Conservation (phyloP, 2,329 filamentous ascomycete species). For the Botryotinia globosa region DNA sequence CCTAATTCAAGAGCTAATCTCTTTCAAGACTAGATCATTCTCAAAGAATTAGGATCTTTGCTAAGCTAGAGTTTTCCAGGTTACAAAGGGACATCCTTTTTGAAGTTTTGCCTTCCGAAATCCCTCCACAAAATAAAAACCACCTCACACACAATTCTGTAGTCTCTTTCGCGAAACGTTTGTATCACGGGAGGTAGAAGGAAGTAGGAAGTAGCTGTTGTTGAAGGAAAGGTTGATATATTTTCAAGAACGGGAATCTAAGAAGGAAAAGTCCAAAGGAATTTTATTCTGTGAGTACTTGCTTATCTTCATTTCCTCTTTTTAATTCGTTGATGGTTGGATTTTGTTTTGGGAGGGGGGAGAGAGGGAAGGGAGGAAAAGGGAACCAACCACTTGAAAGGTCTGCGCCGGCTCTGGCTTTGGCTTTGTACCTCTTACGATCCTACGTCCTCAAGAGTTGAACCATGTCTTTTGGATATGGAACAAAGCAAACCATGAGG, state of each 20-base stretch:
- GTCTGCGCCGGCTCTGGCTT: not conserved
- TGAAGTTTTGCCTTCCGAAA: constrained; percentile 17
- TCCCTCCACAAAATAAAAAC: constrained; percentile 18
- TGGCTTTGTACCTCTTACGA: not conserved
- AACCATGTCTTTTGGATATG: not conserved
- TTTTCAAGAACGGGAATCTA: constrained; percentile 25
- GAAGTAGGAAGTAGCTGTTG: constrained; percentile 35
- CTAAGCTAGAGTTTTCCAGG: constrained; percentile 12
- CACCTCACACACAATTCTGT: constrained; percentile 29
- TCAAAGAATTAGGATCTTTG: not conserved
- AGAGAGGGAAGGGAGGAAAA: not conserved
- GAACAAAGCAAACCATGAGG: constrained; percentile 20
- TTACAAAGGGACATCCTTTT: constrained; percentile 15
- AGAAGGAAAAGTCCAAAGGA: constrained; percentile 9
- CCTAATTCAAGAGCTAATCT: not conserved
- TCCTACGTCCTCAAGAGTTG: not conserved
- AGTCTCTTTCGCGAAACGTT: constrained; percentile 29
- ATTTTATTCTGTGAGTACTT: constrained; percentile 9
- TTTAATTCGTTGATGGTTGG: not conserved
- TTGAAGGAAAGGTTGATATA: constrained; percentile 32
- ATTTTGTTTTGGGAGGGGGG: not conserved
- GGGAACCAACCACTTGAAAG: not conserved
- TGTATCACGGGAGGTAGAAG: constrained; percentile 37
- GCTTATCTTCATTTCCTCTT: not conserved
- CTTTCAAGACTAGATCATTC: not conserved